Evolutionary conservation across 2,329 filamentous ascomycete species (phyloP), one percentile per base, ranked within the genome.

Genomic region (Fusarium brachygibbosum): DNA sequence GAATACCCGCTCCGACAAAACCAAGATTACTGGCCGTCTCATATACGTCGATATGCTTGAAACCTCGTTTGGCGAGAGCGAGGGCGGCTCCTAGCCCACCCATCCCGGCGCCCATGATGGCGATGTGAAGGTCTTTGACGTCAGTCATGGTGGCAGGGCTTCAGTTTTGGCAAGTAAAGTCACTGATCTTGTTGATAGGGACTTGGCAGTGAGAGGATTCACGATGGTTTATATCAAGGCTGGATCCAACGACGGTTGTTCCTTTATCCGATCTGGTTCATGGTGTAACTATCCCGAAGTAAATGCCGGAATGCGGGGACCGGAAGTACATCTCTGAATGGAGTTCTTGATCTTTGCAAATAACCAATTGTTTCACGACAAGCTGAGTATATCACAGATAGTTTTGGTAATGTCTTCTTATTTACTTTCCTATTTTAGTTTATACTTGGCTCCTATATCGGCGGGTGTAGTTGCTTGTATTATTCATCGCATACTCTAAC

Each of bases 1-100:
- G 93, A 69, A 96, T 95, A 7, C 93, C 93, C 2, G 93, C 93
- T 25, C 93, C 93, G 1, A 95, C 92, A 8, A 76, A 75, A 0
- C 68, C 62, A 16, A 77, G 69, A 13, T 56, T 63, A 19, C 70
- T 63, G 11, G 66, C 72, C 5, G 67, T 60, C n/a, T 77, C 75
- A 32, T 76, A 70, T 6, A 77, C 69, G 29, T 76, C 64, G 19
- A 75, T 63, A 1, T 77, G 58, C 37, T 63, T 68, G 58, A 76
- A 68, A 17, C 75, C 74, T 32, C 68, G 71, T 42, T 75, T 75
- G 21, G 75, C 73, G 28, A 83, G 74, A 9, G 76, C 78, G 25
- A 83, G 74, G 34, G 78, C 81, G 16, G 80, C 74, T 32, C 79
- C 76, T 4, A 84, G 69, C 4, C 82, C 82, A 19, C 79, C 80